Base-by-base conservation (phyloP, 2,329 filamentous ascomycete species). In the Ceratocystis cubensis region DNA sequence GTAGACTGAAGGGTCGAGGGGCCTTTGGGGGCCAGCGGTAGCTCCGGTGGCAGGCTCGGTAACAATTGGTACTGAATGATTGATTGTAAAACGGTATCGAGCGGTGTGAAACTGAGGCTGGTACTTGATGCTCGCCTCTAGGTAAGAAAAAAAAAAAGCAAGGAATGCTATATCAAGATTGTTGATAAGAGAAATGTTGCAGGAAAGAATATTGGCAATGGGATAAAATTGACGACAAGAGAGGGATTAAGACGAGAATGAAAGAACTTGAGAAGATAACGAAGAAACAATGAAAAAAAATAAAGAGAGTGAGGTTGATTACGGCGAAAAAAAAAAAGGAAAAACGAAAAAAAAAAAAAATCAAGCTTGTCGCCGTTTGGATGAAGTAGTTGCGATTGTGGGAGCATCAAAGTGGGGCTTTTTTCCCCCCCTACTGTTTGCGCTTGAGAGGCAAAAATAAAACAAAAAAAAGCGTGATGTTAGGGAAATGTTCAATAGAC, bases 381-480 rank as follows among this genome's bases (percentile, higher is more conserved):
- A n/a, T n/a, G 30, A 59, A 30, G 56, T 59, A 59, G 56, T 59
- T 59, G 56, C 56, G 56, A 59, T 59, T 59, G 28, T 59, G 56
- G 7, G 15, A 8, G 56, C 56, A 20, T 4, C 48, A 59, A 41
- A 59, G 56, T 59, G 56, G 56, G 56, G 28, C 56, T n/a, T 8
- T 5, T 59, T 33, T 45, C 28, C 48, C 28, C 20, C 7, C 22
- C 33, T 48, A 10, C 20, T 30, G 46, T 45, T 41, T 46, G 37
- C 22, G 7, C 10, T 41, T 15, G 15, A 48, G 62, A 46, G 44
- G 62, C 46, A 37, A 64, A 46, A 22, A 22, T 22, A 5, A 22
- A 63, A 15, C 1, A 28, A 7, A 22, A 53, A 28, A 56, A 28
- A 13, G 10, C 10, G 37, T 41, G 3, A 41, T 41, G 13, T 41